Evolutionary conservation across 495 filamentous ascomycete genomes (phyloP), one percentile per base, ranked within the genome.

Genomic region (Talaromyces thailandensis): DNA sequence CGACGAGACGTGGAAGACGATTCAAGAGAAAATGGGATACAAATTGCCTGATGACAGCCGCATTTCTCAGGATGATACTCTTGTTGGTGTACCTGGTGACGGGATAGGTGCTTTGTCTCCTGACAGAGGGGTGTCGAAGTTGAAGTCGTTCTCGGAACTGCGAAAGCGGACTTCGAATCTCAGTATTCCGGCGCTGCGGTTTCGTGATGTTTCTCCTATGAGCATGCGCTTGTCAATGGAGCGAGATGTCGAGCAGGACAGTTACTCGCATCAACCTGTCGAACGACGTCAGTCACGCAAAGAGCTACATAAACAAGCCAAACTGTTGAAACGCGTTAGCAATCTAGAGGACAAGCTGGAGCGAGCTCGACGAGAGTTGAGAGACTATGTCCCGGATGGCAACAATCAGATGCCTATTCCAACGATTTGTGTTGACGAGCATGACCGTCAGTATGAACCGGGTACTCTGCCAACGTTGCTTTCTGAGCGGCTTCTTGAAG

Each of bases 291-390:
- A 80, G 21, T 87, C 83, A 0, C 82, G 80, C 63, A 85, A 82
- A 68, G 85, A 90, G 60, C 69, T 88, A 6, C 75, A 79, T 25
- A 82, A 81, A 64, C 84, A 87, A 63, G 76, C 80, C 37, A 88
- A 84, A 67, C 73, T 90, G 28, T 72, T 80, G 58, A 86, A 87
- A 74, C 78, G 80, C 43, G 85, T 89, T 56, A 88, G 84, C 67
- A 80, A 88, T 66, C 76, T 89, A 1, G 86, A 90, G 65, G 69
- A 75, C 26, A 87, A 88, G 69, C 75, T 89, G 3, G 72, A 82
- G 12, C 71, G 72, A 32, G 84, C 85, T 4, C 80, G 85, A 16
- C 79, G 77, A 21, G 80, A 90, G 66, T 76, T 89, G n/a, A 71
- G 76, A 52, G 71, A 79, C 3, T 73, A 80, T 12, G 66, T 79